Evolutionary conservation across 306 rosid species (phyloP).

Genomic region (Senna siamea): DNA sequence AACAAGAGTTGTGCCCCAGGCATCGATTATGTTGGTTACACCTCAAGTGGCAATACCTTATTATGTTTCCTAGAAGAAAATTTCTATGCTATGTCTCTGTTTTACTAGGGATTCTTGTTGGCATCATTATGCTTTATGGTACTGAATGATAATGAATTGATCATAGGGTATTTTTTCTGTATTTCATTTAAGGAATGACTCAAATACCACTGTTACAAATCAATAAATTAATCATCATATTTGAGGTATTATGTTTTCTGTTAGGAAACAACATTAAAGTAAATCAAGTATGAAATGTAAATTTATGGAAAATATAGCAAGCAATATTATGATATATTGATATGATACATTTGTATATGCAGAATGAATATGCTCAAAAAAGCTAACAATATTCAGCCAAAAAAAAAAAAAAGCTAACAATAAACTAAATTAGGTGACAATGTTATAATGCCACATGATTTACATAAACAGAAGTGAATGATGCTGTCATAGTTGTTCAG

Average conservation of each 20-base stretch:
- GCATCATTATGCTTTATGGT: too few relatives aligned
- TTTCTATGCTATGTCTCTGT: too few relatives aligned
- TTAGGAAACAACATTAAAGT: neutral
- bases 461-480: neutral
- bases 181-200: too few relatives aligned
- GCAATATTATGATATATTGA: too few relatives aligned
- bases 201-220: neutral
- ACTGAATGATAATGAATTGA: too few relatives aligned
- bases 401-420: neutral
- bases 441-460: conserved; percentile 1
- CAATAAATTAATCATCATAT: neutral
- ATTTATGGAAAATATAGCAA: neutral
- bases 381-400: too few relatives aligned
- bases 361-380: neutral
- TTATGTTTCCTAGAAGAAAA: neutral
- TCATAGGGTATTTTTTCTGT: too few relatives aligned
- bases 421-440: neutral
- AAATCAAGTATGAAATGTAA: neutral
- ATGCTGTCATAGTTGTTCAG: neutral
- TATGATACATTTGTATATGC: neutral
- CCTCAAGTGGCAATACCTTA: conserved; percentile 1
- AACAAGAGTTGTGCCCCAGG: neutral
- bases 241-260: neutral
- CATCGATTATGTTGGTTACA: neutral
- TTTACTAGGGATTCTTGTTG: too few relatives aligned